These are phyloP conservation scores for Aspergillus aculeatus DNA, from an alignment of 2,329 filamentous ascomycete genomes.

Conservation along the genomic window DNA sequence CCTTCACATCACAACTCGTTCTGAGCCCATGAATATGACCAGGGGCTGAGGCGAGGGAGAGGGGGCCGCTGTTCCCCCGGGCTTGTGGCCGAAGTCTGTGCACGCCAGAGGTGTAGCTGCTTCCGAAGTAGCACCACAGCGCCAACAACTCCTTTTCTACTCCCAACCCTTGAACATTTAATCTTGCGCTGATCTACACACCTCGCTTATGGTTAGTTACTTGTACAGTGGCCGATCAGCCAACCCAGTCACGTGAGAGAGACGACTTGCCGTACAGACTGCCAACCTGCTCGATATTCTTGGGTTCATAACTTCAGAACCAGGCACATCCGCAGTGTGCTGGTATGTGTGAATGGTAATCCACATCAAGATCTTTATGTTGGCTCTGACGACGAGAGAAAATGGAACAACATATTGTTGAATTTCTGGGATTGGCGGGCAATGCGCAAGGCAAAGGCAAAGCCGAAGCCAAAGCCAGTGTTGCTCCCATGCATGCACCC, in stretches of 20 bases:
- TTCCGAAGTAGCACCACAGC: conserved; percentile 1
- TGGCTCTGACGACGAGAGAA: not conserved
- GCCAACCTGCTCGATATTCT: not conserved
- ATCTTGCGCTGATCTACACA: not conserved
- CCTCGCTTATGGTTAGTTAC: not conserved
- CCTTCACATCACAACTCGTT: not conserved
- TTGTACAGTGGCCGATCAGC: not conserved
- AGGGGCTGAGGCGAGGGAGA: not conserved
- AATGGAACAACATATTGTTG: not conserved
- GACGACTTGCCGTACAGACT: not conserved
- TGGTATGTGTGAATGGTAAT: not conserved
- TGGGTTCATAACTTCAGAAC: not conserved
- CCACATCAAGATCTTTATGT: not conserved
- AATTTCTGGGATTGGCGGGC: not conserved
- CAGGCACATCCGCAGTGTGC: not conserved
- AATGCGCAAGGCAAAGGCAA: not conserved
- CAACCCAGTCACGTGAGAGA: not conserved
- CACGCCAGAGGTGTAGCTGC: not conserved
- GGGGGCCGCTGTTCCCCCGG: not conserved
- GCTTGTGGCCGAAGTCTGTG: conserved; percentile 1
- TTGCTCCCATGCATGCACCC: too few species aligned
- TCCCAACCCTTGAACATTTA: not conserved
- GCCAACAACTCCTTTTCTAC: not conserved
- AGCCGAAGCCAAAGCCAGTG: not conserved
- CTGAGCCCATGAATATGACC: not conserved